Base-by-base conservation (phyloP, 192 early-diverging fungal species). In the Gaertneriomyces sp. region DNA sequence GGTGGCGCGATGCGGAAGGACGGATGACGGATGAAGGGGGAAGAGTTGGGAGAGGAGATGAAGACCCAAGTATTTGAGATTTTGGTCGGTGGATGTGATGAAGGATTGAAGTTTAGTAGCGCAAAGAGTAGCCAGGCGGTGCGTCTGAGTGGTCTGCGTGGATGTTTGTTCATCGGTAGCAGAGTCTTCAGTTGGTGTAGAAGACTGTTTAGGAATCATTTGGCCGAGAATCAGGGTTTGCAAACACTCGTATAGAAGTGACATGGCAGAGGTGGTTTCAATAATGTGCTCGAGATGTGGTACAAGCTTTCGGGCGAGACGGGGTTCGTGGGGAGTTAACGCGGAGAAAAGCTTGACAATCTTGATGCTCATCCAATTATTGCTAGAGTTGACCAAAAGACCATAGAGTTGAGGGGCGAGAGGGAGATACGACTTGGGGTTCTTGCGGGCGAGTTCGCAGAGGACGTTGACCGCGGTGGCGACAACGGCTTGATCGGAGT, bases 281-380 rank as follows among this genome's bases (percentile, higher is more conserved):
- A 99, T 90, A 39, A 96, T 75, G 42, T 87, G 84, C 3, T 91
- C 87, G 38, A 99, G 81, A 5, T 93, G 90, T 11, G 81, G 85
- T 25, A 92, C 74, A 3, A 99, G 79, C 69, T 97, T 97, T 54
- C 92, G 92, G 40, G 88, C 87, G 63, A 99, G 74, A 25, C 97
- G 85, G 17, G 97, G 97, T 74, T 99, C 97, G 3, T 91, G 81
- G 9, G 95, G 93, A 25, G 92, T 89, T 63, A 99, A 79, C 6
- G 89, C 85, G 9, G 91, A 91, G 82, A 99, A 97, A 73, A 99
- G 78, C 75, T 99, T 99, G 68, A 98, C 92, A 45, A 99, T 94
- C 71, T 99, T 99, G 76, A 99, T 99, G n/a, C 95, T 87, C 89
- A 97, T 95, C 97, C 97, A 99, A 71, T 98, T 99, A 77, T 99